Evolutionary conservation across 116 monocot species (phyloP), one percentile per base, ranked within the genome.

Genomic region (Cymodocea nodosa): DNA sequence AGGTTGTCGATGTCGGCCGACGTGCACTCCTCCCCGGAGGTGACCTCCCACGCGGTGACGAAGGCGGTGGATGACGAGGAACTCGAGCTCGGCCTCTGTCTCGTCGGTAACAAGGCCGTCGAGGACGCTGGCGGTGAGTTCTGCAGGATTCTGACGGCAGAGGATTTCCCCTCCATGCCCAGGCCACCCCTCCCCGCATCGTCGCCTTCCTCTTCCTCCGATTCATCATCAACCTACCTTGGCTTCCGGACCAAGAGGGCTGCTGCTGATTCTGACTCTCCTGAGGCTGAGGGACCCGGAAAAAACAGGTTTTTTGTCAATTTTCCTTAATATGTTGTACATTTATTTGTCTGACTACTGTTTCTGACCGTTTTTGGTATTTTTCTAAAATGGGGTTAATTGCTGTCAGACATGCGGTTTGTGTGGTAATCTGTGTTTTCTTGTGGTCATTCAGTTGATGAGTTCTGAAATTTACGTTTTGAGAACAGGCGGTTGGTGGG

Each of bases 401-500:
- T 10, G 7, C 12, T 44, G 12, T 8, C 44, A 10, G 44, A 7
- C 44, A 44, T 10, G 14, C 55, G 34, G 1, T 62, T 58, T 15
- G n/a, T 52, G 7, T 30, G 15, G 35, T 61, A 5, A 22, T 7
- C 35, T 12, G 30, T 17, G 16, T 23, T 3, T 61, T 61, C 12
- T 61, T 30, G 13, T 7, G 9, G 23, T 23, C 24, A 22, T 57
- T 57, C 24, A 23, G 24, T 23, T 57, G 57, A 57, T 57, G 23
- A 25, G 24, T 54, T 54, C 6, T 54, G 54, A 10, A n/a, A 5
- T 11, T 63, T 71, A 12, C 51, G 11, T 56, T 23, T 35, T 34
- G 51, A 34, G n/a, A 71, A 55, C 74, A 83, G 79, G 51, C 83
- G 74, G 65, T 76, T 80, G 50, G 90, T 90, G 35, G 90, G 90